Evolutionary conservation across 768 basidiomycete species (phyloP), one percentile per base, ranked within the genome.

Genomic region (Boletus reticulatus): DNA sequence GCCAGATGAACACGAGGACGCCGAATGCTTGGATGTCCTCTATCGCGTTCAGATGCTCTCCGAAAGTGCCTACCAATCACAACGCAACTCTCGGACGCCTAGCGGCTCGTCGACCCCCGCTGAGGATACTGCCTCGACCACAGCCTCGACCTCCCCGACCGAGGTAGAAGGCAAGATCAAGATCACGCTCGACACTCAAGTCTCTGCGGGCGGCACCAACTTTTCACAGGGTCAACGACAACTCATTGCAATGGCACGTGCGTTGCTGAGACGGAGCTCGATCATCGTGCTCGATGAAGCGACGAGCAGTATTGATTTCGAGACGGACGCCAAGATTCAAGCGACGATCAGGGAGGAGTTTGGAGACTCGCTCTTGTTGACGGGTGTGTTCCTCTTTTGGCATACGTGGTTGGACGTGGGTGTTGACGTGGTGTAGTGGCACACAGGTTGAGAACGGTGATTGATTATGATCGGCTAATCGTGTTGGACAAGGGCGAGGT

Each of bases 191-290:
- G 84, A 90, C 19, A 90, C 88, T 0, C 84, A 88, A 56, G 88
- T 96, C 10, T 91, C 91, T 1, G 79, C 90, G 1, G 93, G 93
- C 0, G 94, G 94, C 0, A 79, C 84, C 31, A 96, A 97, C 74
- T 95, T 97, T 71, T 94, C 91, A 2, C 91, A 94, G 56, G 94
- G 95, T 11, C 94, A 98, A 67, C 72, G 93, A 11, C 94, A 98
- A 63, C 74, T 93, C 16, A 88, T 94, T 50, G 87, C 90, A 1
- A 88, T 93, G 87, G 92, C 91, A 0, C 80, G 92, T 6, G 90
- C 92, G 0, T 74, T 93, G 20, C 75, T 92, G 31, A 76, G 89
- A 17, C 79, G 82, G 8, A 89, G 85, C 64, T 73, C 84, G 13
- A 83, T 93, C 59, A 85, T 93, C 48, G 81, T 93, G 16, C 74